These are phyloP conservation scores for Acanthamoeba castellanii DNA, from an alignment of 208 protist species.

Conservation along the genomic window DNA sequence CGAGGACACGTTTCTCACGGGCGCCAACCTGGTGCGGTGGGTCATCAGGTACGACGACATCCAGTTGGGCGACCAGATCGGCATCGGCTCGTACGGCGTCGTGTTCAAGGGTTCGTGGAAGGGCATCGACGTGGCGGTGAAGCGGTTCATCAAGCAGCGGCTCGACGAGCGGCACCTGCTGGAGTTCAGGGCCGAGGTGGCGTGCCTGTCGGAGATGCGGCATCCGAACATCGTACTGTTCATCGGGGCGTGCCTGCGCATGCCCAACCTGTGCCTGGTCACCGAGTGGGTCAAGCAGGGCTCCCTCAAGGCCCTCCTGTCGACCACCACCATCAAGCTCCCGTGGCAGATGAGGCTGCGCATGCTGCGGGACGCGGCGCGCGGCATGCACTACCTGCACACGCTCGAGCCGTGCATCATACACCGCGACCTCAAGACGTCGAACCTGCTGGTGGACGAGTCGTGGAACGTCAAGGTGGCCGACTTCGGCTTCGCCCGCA, in stretches of 20 bases:
- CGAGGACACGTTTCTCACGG: constrained; percentile 4
- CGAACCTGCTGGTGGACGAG: constrained; percentile 57
- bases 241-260: constrained; percentile 44
- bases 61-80: constrained; percentile 50
- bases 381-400: constrained; percentile 51
- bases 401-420: constrained; percentile 41
- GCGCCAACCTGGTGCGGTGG: constrained; percentile 17
- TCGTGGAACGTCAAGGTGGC: constrained; percentile 61
- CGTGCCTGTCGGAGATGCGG: constrained; percentile 24
- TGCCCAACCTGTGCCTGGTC: constrained; percentile 53
- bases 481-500: constrained; percentile 45
- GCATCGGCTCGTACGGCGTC: constrained; percentile 48
- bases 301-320: constrained; percentile 23
- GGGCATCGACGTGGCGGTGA: constrained; percentile 69
- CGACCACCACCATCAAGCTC: constrained; percentile 12
- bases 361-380: constrained; percentile 13
- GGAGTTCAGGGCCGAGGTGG: constrained; percentile 44
- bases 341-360: background rate
- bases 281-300: constrained; percentile 53
- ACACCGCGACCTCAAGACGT: constrained; percentile 54
- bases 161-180: constrained; percentile 57
- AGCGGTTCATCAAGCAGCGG: constrained; percentile 66
- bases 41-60: constrained; percentile 43
- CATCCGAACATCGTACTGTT: constrained; percentile 69
- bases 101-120: constrained; percentile 57